These are phyloP conservation scores for Penicillium psychrofluorescens DNA, from an alignment of 495 filamentous ascomycete species.

Conservation along the genomic window DNA sequence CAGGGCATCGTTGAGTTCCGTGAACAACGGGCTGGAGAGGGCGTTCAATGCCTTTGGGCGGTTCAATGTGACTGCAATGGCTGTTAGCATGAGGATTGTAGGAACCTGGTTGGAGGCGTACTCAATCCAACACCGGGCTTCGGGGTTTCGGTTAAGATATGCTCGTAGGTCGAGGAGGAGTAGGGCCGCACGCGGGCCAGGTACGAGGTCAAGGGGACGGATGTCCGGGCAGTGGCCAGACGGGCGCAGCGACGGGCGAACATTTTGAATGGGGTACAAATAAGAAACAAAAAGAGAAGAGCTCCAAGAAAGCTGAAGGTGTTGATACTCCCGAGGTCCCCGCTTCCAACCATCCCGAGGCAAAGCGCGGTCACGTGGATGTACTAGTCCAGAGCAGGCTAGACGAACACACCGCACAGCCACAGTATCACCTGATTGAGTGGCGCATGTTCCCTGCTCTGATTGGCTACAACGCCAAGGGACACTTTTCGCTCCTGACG, in stretches of 20 bases:
- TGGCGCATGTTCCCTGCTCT: constrained; percentile 5
- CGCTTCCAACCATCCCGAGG: constrained; percentile 30
- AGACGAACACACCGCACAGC: constrained; percentile 5
- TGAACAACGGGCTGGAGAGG: constrained; percentile 78
- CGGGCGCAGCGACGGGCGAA: constrained; percentile 49
- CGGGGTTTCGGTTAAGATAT: constrained; percentile 71
- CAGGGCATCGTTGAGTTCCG: constrained; percentile 81
- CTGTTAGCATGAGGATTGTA: constrained; percentile 1
- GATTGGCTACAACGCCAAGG: constrained; percentile 22
- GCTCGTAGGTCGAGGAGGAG: constrained; percentile 66
- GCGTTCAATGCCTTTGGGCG: constrained; percentile 94
- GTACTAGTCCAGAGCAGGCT: constrained; percentile 4
- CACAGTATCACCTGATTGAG: constrained; percentile 12
- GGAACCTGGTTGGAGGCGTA: constrained; percentile 40
- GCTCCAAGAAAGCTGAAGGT: neutral
- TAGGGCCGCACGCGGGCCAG: constrained; percentile 45
- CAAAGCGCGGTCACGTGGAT: constrained; percentile 8
- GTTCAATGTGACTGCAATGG: constrained; percentile 73
- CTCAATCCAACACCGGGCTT: constrained; percentile 85
- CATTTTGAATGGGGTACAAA: constrained; percentile 29
- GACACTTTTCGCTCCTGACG: constrained; percentile 31
- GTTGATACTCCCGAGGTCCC: constrained; percentile 6
- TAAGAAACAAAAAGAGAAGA: neutral
- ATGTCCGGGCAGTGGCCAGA: constrained; percentile 52
- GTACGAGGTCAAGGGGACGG: constrained; percentile 35